These are phyloP conservation scores for Pestalotiopsis sp. DNA, from an alignment of 2,329 filamentous ascomycete genomes.

Conservation along the genomic window DNA sequence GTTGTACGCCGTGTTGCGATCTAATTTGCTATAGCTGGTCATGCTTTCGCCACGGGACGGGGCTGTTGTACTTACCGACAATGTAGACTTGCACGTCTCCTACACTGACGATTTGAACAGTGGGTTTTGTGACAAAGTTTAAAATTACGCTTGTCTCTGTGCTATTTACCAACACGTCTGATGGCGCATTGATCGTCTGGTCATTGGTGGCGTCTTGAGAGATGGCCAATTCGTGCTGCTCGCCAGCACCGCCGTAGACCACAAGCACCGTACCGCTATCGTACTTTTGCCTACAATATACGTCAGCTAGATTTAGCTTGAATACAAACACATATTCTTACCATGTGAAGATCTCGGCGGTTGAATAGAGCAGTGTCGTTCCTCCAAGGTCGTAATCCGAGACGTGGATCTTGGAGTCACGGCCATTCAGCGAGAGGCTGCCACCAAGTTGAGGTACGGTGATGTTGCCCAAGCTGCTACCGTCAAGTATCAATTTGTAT, in stretches of 20 bases:
- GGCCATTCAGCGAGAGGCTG: slow-evolving; percentile 38
- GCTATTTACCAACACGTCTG: background rate
- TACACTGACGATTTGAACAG: background rate
- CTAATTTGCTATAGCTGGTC: background rate
- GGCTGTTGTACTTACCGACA: background rate
- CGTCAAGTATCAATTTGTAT: slow-evolving; percentile 27
- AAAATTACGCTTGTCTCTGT: background rate
- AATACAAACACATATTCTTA: slow-evolving; percentile 28
- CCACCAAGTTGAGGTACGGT: slow-evolving; percentile 26
- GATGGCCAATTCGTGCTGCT: slow-evolving; percentile 8
- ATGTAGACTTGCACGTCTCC: slow-evolving; percentile 5
- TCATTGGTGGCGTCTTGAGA: background rate
- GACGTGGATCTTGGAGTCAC: slow-evolving; percentile 71
- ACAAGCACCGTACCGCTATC: background rate
- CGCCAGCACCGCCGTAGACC: slow-evolving; percentile 4
- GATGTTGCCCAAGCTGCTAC: slow-evolving; percentile 26
- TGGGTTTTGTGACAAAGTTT: background rate
- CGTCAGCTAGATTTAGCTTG: background rate
- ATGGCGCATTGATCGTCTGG: background rate
- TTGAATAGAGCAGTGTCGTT: slow-evolving; percentile 66
- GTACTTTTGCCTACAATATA: slow-evolving; percentile 1
- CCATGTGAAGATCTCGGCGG: slow-evolving; percentile 72
- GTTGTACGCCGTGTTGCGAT: slow-evolving; percentile 10
- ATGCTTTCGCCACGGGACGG: background rate
- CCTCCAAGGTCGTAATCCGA: slow-evolving; percentile 67